Conservation (phyloP, 176 grass and related monocot genomes). For the Triticum monococcum region DNA sequence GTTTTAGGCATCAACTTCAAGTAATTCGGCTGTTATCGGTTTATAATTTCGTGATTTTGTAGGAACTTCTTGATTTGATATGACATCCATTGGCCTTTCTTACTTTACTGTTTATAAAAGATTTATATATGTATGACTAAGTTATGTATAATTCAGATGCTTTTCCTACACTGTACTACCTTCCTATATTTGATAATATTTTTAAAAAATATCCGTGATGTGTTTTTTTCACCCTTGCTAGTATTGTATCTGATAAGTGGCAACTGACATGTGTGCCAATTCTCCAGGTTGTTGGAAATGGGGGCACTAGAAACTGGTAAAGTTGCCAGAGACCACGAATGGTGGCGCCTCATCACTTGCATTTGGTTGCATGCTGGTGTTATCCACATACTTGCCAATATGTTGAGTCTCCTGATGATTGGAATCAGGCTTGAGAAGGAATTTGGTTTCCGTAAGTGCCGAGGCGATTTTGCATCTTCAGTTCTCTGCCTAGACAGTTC, state of each 20-base stretch:
- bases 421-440: conserved; percentile 91
- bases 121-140: no score
- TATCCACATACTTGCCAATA: conserved; percentile 85
- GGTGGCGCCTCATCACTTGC: conserved; percentile 86
- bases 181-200: neutral
- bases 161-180: neutral
- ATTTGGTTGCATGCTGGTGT: conserved; percentile 98
- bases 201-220: neutral
- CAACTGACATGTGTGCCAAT: conserved; percentile 32
- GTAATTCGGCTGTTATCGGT: neutral
- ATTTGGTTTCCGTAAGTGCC: conserved; percentile 82
- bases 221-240: neutral
- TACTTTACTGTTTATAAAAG: neutral
- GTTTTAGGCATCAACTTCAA: neutral
- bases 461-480: neutral
- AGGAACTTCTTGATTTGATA: neutral
- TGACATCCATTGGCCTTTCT: neutral
- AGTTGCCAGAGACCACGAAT: conserved; percentile 66
- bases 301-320: conserved; percentile 69
- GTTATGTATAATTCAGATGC: neutral
- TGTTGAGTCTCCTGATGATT: conserved; percentile 85
- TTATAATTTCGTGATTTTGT: neutral
- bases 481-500: neutral
- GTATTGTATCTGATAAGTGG: neutral
- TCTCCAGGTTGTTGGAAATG: conserved; percentile 73